phyloP scores from a whole-genome alignment of 768 basidiomycete species.

The Auriscalpium vulgare region DNA sequence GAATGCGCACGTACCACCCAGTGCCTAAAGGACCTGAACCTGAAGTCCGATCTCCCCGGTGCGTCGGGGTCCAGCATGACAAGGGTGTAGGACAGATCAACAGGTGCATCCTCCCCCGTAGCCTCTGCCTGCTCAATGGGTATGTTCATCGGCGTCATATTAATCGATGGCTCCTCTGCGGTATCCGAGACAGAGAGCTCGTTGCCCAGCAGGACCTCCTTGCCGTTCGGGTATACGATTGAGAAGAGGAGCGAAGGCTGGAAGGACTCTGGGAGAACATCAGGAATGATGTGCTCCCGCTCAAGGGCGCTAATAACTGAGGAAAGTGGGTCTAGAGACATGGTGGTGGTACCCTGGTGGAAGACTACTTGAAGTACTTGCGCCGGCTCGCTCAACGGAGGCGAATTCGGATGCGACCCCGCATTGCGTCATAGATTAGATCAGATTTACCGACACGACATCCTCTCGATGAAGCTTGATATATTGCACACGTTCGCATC shows the following conservation, averaged over 20 bases:
- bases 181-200: slow-evolving; percentile 30
- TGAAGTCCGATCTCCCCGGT: slow-evolving; percentile 19
- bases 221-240: slow-evolving; percentile 33
- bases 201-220: slow-evolving; percentile 32
- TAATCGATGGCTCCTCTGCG: slow-evolving; percentile 42
- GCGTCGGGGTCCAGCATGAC: slow-evolving; percentile 31
- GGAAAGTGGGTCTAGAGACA: slow-evolving; percentile 25
- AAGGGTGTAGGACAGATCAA: slow-evolving; percentile 34
- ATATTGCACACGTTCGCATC: too few species aligned
- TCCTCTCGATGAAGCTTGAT: too few species aligned
- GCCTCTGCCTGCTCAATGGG: slow-evolving; percentile 18
- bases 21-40: slow-evolving; percentile 22
- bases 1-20: slow-evolving; percentile 20
- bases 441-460: too few species aligned
- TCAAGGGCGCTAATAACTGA: slow-evolving; percentile 28
- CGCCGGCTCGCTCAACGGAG: too few species aligned
- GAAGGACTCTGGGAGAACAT: slow-evolving; percentile 29
- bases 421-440: too few species aligned
- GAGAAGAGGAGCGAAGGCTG: slow-evolving; percentile 36
- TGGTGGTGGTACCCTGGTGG: background rate
- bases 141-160: slow-evolving; percentile 34
- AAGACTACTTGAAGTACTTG: too few species aligned
- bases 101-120: slow-evolving; percentile 13
- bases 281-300: slow-evolving; percentile 35
- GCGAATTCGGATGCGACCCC: too few species aligned